Evolutionary conservation across 1,284 basidiomycete genomes (phyloP).

Genomic region (Malassezia furfur): DNA sequence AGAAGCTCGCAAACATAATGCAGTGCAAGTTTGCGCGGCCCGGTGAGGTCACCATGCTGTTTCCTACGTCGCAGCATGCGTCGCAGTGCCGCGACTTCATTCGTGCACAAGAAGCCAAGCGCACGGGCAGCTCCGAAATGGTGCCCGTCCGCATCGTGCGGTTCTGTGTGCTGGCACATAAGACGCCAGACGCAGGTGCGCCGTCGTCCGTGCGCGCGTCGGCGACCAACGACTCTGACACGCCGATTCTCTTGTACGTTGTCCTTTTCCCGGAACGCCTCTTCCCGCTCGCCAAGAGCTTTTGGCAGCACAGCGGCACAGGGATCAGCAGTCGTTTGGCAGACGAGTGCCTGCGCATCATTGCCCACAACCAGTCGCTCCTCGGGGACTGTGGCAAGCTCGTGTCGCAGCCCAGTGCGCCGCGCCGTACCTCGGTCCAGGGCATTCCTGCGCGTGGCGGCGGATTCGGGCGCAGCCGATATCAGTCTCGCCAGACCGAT

Average conservation of each 20-base stretch:
- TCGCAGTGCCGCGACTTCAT: conserved; percentile 39
- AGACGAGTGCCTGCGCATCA: conserved; percentile 60
- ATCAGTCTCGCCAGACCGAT: conserved; percentile 17
- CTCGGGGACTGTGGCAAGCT: conserved; percentile 3
- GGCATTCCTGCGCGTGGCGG: conserved; percentile 14
- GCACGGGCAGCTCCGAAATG: background rate
- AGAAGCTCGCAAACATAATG: conserved; percentile 52
- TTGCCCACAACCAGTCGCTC: conserved; percentile 26
- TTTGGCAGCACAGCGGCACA: conserved; percentile 90
- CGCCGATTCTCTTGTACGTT: conserved; percentile 53
- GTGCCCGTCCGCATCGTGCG: conserved; percentile 33
- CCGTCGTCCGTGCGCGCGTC: conserved; percentile 1
- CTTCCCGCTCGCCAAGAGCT: conserved; percentile 71
- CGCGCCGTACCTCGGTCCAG: background rate
- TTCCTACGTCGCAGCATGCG: conserved; percentile 33
- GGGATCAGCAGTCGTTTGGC: conserved; percentile 82
- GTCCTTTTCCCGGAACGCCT: conserved; percentile 62
- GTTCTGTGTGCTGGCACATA: conserved; percentile 25
- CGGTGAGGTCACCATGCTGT: conserved; percentile 30
- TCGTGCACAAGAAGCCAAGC: conserved; percentile 19
- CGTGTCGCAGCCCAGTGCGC: background rate
- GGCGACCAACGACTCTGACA: background rate
- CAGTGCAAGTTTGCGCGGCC: conserved; percentile 29
- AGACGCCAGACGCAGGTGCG: conserved; percentile 8
- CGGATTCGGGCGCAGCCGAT: conserved; percentile 23